phyloP scores from a whole-genome alignment of 2,329 filamentous ascomycete species.

The Cytospora piceicola region DNA sequence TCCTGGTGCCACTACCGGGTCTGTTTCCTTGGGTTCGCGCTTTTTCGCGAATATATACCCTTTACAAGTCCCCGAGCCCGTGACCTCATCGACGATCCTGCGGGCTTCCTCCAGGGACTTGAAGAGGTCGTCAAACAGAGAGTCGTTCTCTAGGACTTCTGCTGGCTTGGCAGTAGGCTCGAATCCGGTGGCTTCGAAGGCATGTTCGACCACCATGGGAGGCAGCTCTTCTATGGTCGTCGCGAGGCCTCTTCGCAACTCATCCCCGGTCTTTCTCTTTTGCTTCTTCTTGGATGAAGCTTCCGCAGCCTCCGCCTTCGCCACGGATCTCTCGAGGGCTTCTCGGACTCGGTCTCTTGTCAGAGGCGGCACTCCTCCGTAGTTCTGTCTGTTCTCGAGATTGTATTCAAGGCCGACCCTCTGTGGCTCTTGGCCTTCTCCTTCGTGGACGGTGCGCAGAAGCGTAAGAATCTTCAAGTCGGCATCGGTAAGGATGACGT shows the following conservation, averaged over 20 bases:
- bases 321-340: constrained; percentile 69
- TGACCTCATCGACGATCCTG: constrained; percentile 70
- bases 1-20: constrained; percentile 37
- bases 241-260: constrained; percentile 78
- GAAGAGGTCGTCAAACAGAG: constrained; percentile 68
- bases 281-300: constrained; percentile 63
- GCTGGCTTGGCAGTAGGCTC: constrained; percentile 70
- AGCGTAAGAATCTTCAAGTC: constrained; percentile 82
- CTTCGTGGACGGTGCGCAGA: constrained; percentile 77
- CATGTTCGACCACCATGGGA: constrained; percentile 85
- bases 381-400: constrained; percentile 83
- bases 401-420: constrained; percentile 78
- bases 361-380: constrained; percentile 71
- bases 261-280: constrained; percentile 74
- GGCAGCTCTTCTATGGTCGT: constrained; percentile 87
- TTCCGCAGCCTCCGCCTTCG: constrained; percentile 57
- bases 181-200: constrained; percentile 70
- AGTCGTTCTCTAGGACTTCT: constrained; percentile 69
- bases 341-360: constrained; percentile 72
- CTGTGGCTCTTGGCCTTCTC: constrained; percentile 82
- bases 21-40: constrained; percentile 36
- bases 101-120: constrained; percentile 71
- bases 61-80: constrained; percentile 64
- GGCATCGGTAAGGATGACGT: constrained; percentile 88
- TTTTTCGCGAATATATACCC: constrained; percentile 89